Base-by-base conservation (phyloP, 116 monocot species). In the Zostera marina region DNA sequence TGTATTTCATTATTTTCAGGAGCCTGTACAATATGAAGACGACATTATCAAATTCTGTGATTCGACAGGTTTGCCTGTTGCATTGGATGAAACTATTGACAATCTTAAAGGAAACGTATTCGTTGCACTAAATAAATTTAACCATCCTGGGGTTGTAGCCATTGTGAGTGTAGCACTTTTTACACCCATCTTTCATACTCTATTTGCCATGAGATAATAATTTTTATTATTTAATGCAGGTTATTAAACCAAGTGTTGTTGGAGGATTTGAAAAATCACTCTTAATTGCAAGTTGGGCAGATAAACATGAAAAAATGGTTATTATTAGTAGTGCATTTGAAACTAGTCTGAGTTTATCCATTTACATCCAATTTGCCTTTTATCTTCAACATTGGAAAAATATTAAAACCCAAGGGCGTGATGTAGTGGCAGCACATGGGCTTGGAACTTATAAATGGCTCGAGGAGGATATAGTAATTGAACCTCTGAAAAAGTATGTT, bases 381-480 rank as follows among this genome's bases (percentile, higher is more conserved):
- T 77, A 74, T 71, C 66, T 96, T 63, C 77, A 96, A 21, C 42
- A 58, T 8, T 71, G 76, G 47, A 77, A 74, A 57, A 62, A 48
- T 12, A 80, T 66, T 62, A 64, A 41, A 73, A 62, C 79, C 10
- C 68, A 53, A 62, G 70, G 75, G 21, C 77, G 45, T 60, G 58
- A 59, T 24, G 66, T 72, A 41, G 32, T 32, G 5, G 0, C 1
- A 32, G 89, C 85, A 5, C 96, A 96, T 73, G 89, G 96, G 48
- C 73, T 96, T 65, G 96, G 96, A 58, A 96, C 96, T 43, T 89
- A 89, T 66, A 77, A 59, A 74, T 96, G 96, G 96, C 66, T 96
- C 54, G 89, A 75, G 59, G 80, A 89, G 74, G 96, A 96, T 71
- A 44, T 83, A 70, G 44, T 68, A 14, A 62, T 62, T 52, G 64